A percentile compares a stretch with the other conserved stretches of the same genome.
Evolutionary conservation across 176 grass and related monocot species (phyloP).

Genomic region (Luzula sylvatica): DNA sequence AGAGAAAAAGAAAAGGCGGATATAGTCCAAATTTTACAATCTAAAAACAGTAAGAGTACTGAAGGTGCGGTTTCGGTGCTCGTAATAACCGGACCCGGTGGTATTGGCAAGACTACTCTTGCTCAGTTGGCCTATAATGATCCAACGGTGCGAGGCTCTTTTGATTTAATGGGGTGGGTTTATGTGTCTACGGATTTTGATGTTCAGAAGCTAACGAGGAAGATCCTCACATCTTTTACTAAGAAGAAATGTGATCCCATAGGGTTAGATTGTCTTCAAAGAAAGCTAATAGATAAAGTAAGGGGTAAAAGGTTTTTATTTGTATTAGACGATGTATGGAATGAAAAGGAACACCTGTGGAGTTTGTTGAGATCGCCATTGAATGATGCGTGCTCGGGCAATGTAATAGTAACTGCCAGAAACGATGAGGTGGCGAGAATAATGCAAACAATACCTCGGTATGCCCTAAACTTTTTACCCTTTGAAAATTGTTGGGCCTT

Average conservation of each 20-base stretch:
- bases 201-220: not conserved
- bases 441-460: conserved; percentile 17
- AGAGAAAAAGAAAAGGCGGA: not conserved
- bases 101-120: conserved; percentile 2
- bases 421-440: conserved; percentile 16
- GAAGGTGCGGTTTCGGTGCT: not conserved
- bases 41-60: no score
- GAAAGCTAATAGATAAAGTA: not conserved
- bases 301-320: conserved; percentile 19
- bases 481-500: conserved; percentile 13
- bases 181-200: not conserved
- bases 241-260: no score
- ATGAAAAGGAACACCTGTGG: conserved; percentile 21
- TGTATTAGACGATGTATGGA: conserved; percentile 37
- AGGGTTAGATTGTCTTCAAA: not conserved
- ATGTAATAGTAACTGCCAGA: conserved; percentile 23
- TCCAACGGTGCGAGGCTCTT: not conserved
- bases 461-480: conserved; percentile 2
- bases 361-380: conserved; percentile 1
- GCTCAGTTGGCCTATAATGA: not conserved
- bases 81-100: not conserved
- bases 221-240: not conserved
- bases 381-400: not conserved
- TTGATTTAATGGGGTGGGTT: not conserved
- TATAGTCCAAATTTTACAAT: not conserved